Conservation (phyloP, 2,329 filamentous ascomycete species). For the Claviceps africana region DNA sequence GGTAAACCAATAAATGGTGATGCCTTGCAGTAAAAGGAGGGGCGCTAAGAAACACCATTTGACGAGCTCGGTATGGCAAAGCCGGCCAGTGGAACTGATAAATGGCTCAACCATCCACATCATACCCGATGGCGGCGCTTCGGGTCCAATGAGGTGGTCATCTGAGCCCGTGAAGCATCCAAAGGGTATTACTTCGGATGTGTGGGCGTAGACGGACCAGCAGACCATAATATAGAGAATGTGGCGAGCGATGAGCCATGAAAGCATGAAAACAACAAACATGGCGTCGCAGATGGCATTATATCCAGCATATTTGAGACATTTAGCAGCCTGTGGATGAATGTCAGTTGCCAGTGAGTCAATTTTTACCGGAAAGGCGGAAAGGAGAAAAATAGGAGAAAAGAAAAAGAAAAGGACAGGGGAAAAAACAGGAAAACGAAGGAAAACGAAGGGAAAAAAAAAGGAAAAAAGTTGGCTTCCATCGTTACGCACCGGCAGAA, state of each 20-base stretch:
- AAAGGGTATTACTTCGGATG: slow-evolving; percentile 44
- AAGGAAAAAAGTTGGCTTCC: too few species aligned
- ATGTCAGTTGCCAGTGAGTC: neutral
- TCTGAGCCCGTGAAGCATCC: slow-evolving; percentile 58
- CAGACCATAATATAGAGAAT: slow-evolving; percentile 64
- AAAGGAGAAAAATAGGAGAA: neutral
- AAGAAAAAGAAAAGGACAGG: neutral
- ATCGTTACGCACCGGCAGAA: slow-evolving; percentile 55
- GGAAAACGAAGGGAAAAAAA: too few species aligned
- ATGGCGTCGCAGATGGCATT: slow-evolving; percentile 63
- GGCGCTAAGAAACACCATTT: slow-evolving; percentile 63
- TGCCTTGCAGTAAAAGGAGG: slow-evolving; percentile 61
- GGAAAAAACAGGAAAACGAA: neutral
- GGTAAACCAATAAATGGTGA: slow-evolving; percentile 78
- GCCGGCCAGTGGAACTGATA: slow-evolving; percentile 50
- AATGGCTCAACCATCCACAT: slow-evolving; percentile 62
- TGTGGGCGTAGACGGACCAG: slow-evolving; percentile 64
- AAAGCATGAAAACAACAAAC: slow-evolving; percentile 74
- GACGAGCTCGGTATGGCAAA: slow-evolving; percentile 71
- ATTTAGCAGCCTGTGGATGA: slow-evolving; percentile 60
- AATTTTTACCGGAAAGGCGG: neutral
- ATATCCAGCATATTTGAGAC: slow-evolving; percentile 78
- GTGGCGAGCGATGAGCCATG: slow-evolving; percentile 76
- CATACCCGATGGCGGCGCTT: slow-evolving; percentile 33
- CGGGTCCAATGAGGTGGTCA: slow-evolving; percentile 39